Evolutionary conservation across 495 filamentous ascomycete genomes (phyloP).

Genomic region (Mytilinidion resinicola): DNA sequence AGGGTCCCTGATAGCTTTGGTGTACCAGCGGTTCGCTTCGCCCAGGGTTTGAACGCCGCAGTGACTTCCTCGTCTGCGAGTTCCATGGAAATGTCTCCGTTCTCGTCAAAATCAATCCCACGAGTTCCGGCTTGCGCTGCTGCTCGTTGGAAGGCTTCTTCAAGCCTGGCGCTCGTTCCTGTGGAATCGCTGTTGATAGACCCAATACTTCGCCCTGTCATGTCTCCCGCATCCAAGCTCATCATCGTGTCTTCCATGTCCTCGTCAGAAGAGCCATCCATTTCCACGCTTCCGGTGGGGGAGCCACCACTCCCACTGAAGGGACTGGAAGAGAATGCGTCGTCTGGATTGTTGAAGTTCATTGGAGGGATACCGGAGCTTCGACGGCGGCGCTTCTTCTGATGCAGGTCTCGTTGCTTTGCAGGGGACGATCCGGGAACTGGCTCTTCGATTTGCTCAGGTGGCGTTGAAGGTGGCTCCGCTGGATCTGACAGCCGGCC

Average conservation of each 20-base stretch:
- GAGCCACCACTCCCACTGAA: slow-evolving; percentile 56
- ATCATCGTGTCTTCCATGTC: slow-evolving; percentile 28
- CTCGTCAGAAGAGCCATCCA: slow-evolving; percentile 13
- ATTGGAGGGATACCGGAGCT: slow-evolving; percentile 58
- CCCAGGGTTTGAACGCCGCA: slow-evolving; percentile 64
- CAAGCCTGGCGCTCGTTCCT: slow-evolving; percentile 61
- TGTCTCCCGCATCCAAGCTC: slow-evolving; percentile 28
- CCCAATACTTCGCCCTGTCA: slow-evolving; percentile 4
- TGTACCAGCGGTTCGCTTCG: slow-evolving; percentile 46
- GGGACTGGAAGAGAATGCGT: slow-evolving; percentile 67
- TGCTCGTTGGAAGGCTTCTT: slow-evolving; percentile 70
- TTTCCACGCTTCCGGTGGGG: slow-evolving; percentile 20
- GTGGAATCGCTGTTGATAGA: slow-evolving; percentile 42
- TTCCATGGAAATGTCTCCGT: slow-evolving; percentile 60
- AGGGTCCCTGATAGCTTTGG: slow-evolving; percentile 28
- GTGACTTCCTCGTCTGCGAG: slow-evolving; percentile 78
- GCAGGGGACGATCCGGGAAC: slow-evolving; percentile 54
- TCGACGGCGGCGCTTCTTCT: slow-evolving; percentile 53
- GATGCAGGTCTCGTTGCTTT: slow-evolving; percentile 61
- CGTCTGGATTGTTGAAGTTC: slow-evolving; percentile 56
- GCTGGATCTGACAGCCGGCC: slow-evolving; percentile 42
- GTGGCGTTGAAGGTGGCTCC: slow-evolving; percentile 61
- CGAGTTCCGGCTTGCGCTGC: slow-evolving; percentile 64
- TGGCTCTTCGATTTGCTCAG: slow-evolving; percentile 55
- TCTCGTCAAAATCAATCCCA: slow-evolving; percentile 53